phyloP scores from a whole-genome alignment of 495 filamentous ascomycete genomes.

The Cercophora newfieldiana region DNA sequence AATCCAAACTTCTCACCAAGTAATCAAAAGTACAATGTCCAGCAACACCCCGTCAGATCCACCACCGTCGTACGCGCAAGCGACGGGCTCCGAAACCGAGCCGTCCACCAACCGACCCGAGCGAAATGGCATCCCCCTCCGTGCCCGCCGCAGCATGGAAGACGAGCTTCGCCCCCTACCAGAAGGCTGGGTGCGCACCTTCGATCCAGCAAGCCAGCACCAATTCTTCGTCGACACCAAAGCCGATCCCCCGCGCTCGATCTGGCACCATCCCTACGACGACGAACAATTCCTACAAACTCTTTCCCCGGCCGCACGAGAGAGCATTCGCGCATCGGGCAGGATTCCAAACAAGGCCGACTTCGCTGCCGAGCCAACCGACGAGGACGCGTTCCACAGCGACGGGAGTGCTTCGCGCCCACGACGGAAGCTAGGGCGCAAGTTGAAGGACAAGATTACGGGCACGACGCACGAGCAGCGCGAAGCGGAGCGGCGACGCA shows the following conservation, averaged over 20 bases:
- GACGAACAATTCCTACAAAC: constrained; percentile 27
- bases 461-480: constrained; percentile 30
- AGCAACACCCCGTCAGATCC: constrained; percentile 13
- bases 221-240: constrained; percentile 39
- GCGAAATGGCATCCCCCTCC: constrained; percentile 30
- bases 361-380: constrained; percentile 22
- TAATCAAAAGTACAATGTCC: constrained; percentile 10
- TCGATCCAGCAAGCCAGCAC: constrained; percentile 30
- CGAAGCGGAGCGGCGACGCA: constrained; percentile 13
- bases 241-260: constrained; percentile 27
- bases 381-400: constrained; percentile 11
- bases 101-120: constrained; percentile 7
- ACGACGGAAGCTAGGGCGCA: constrained; percentile 12
- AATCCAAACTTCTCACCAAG: too few relatives aligned
- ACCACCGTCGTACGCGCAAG: constrained; percentile 26
- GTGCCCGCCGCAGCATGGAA: constrained; percentile 34
- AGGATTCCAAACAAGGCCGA: neutral
- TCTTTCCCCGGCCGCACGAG: constrained; percentile 15
- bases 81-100: constrained; percentile 4
- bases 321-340: neutral
- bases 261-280: constrained; percentile 38
- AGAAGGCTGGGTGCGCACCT: constrained; percentile 31
- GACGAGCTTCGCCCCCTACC: constrained; percentile 35
- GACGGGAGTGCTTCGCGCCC: neutral
- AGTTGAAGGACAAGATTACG: constrained; percentile 31